Base-by-base conservation (phyloP, 345 rosid species). In the Salix brachista region DNA sequence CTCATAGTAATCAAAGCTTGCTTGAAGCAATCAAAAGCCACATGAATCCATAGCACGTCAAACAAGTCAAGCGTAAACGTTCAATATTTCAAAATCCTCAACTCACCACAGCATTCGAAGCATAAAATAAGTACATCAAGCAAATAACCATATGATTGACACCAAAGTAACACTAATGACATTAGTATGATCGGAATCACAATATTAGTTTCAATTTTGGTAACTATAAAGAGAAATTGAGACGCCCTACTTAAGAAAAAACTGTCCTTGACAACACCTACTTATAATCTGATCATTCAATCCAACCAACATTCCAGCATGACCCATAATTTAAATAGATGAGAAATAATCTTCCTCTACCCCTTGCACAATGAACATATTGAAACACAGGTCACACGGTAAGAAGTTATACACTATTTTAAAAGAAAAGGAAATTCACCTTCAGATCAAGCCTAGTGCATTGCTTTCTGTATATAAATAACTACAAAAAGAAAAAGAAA, bases 1-100 rank as follows among this genome's bases (percentile, higher is more conserved):
- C 82, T 83, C 95, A 89, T 91, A 67, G 84, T 37, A 81, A 80
- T 68, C 71, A 75, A 56, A 67, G 68, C 48, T 23, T 28, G 61
- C 74, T 81, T 77, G 75, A 70, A 80, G 70, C 68, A 60, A 78
- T 74, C 68, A 80, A 75, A 58, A 76, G 78, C 16, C 5, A 66
- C 32, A 30, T 30, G 32, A 30, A 30, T 30, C 36, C 36, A 46
- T 48, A 62, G 30, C 36, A 30, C 4, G 67, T 28, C 28, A 26
- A 64, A 64, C 67, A 23, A 39, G 30, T 68, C 25, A 39, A 39
- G 14, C 26, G n/a, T 21, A 67, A 19, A 67, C 44, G 39, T 11
- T 19, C 19, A n/a, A 65, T 4, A 32, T 65, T 65, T 65, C n/a
- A 65, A 32, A 8, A 65, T 30, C 68, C 41, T 3, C 12, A 65